Base-by-base conservation (phyloP, 257 asterid species). In the Jacaranda mimosifolia region DNA sequence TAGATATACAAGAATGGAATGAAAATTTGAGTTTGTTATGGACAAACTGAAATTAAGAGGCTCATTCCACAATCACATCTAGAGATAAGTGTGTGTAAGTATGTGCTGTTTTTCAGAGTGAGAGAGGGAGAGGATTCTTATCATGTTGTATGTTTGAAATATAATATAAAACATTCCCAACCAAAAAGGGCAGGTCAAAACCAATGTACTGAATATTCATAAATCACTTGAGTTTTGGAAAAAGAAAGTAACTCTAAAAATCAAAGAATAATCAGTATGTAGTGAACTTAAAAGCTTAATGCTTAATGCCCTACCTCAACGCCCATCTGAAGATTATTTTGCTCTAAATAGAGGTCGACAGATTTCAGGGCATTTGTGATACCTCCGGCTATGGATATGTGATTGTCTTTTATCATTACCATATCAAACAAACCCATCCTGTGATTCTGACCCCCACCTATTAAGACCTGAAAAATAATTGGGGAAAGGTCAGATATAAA, bases 381-480 rank as follows among this genome's bases (percentile, higher is more conserved):
- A 15, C 98, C 96, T 57, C 99, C 99, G 53, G 97, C 97, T 69
- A 85, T 82, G 39, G 99, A 96, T 76, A 96, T 87, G 83, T 96
- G 99, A 83, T 96, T 96, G 85, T 96, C 99, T 90, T 96, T 93
- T 87, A 93, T 91, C 97, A 96, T 86, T 63, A 93, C 93, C 99
- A 93, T 96, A 78, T 96, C 98, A 72, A 96, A 96, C 77, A 96
- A 86, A 78, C 98, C 99, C 98, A 96, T 87, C 68, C 99, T 85
- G 80, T 96, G 99, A 74, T 96, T 96, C 85, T 77, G 92, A 46
- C 98, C 99, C 9, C 99, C 98, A 58, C 99, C 99, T 46, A 93
- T 89, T 74, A 96, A 80, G 10, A 96, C 97, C 99, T 93, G 81
- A 48, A 76, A 58, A 53, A 48, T 35, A 68, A 65, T 67, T 76